These are phyloP conservation scores for Trichoderma guizhouense DNA, from an alignment of 2,329 filamentous ascomycete species.

Conservation along the genomic window DNA sequence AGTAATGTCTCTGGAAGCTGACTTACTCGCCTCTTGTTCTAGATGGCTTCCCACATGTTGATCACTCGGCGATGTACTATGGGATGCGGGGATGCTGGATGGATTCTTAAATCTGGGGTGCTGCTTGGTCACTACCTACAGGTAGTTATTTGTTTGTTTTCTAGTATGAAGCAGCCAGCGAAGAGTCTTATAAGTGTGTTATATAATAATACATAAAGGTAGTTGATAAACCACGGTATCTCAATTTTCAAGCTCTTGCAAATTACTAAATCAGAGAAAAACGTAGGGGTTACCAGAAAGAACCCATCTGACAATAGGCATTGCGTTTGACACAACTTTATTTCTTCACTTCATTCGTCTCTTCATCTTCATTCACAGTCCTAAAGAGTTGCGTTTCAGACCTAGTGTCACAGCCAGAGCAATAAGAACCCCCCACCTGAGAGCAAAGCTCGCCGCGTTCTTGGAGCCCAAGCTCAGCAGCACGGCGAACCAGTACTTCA, in stretches of 20 bases:
- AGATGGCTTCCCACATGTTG: too few species aligned
- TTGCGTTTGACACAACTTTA: background rate
- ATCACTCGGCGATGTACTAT: background rate
- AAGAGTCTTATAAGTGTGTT: too few species aligned
- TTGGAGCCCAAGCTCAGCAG: conserved; percentile 51
- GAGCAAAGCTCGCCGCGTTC: conserved; percentile 46
- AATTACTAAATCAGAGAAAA: background rate
- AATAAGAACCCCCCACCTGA: conserved; percentile 47
- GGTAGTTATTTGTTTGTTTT: background rate
- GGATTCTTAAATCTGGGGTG: background rate
- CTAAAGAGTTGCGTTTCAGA: conserved; percentile 35
- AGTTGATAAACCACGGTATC: background rate
- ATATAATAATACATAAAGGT: background rate
- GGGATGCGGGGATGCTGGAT: background rate
- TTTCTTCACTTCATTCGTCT: background rate
- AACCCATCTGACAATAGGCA: background rate
- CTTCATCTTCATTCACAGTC: conserved; percentile 25
- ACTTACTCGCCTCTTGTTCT: too few species aligned
- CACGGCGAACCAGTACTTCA: conserved; percentile 53
- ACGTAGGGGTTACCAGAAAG: background rate
- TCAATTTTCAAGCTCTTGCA: background rate
- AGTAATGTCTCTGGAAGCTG: too few species aligned
- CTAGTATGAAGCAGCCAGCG: background rate
- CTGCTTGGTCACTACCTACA: background rate
- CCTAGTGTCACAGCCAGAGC: conserved; percentile 38